phyloP scores from a whole-genome alignment of 441 rosid genomes.

The Erysimum cheiri region DNA sequence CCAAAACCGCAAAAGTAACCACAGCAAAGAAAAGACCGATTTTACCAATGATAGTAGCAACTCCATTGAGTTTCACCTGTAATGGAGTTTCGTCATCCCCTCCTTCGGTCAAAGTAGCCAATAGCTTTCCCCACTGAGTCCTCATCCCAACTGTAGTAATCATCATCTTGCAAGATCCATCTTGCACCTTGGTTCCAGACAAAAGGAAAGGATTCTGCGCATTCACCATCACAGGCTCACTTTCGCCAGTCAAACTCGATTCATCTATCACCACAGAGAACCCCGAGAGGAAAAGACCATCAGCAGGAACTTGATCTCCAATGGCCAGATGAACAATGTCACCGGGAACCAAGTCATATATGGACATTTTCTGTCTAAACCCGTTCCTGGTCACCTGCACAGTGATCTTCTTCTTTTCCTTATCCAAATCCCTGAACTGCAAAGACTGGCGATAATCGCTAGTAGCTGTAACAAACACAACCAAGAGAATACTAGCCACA shows the following conservation, averaged over 20 bases:
- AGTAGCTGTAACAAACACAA: constrained; percentile 65
- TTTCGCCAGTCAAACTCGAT: constrained; percentile 75
- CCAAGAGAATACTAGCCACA: constrained; percentile 64
- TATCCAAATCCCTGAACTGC: constrained; percentile 69
- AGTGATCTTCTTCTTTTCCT: constrained; percentile 67
- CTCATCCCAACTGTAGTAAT: constrained; percentile 74
- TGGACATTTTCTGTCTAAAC: constrained; percentile 67
- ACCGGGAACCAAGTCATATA: constrained; percentile 66
- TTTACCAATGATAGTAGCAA: constrained; percentile 72
- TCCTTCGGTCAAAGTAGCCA: constrained; percentile 71
- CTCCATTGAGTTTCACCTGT: constrained; percentile 75
- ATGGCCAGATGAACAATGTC: constrained; percentile 71
- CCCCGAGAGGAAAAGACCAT: constrained; percentile 68
- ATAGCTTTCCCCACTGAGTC: constrained; percentile 76
- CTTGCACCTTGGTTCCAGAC: constrained; percentile 71
- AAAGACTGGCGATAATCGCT: constrained; percentile 71
- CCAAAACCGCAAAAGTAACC: constrained; percentile 63
- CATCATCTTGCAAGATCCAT: constrained; percentile 70
- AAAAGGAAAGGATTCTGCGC: constrained; percentile 62
- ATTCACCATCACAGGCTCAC: constrained; percentile 61
- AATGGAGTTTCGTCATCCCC: constrained; percentile 74
- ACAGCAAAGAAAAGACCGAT: constrained; percentile 65
- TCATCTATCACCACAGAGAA: constrained; percentile 66
- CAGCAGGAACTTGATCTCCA: constrained; percentile 75
- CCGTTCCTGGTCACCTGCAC: constrained; percentile 66